phyloP scores from a whole-genome alignment of 163 green algal genomes.

The Coccomyxa subellipsoidea region DNA sequence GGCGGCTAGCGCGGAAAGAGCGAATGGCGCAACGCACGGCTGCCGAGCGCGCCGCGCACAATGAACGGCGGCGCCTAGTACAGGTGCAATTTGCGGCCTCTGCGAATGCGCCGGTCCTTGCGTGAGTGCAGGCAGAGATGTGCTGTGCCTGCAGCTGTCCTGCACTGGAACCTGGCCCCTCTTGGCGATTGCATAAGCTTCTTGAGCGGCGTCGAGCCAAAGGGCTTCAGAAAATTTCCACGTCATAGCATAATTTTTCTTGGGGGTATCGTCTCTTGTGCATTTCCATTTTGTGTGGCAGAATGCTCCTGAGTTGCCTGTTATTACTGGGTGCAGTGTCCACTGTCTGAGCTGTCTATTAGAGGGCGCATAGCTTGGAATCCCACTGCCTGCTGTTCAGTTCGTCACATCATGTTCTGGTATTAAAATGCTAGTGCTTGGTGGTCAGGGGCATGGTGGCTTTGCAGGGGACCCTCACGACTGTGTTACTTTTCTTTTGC shows the following conservation, averaged over 20 bases:
- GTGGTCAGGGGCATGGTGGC: too few species aligned
- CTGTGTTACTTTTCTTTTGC: neutral
- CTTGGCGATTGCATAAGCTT: neutral
- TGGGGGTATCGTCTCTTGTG: too few species aligned
- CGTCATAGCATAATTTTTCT: too few species aligned
- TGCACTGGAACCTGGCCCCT: neutral
- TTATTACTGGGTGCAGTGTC: too few species aligned
- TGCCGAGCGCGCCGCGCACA: neutral
- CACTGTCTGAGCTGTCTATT: too few species aligned
- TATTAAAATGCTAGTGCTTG: too few species aligned
- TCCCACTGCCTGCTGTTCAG: too few species aligned
- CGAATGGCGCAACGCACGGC: constrained; percentile 8
- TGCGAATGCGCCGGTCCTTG: neutral
- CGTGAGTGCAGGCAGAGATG: neutral
- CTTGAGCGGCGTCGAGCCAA: too few species aligned
- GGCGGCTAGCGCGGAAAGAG: constrained; percentile 26
- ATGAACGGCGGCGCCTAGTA: neutral
- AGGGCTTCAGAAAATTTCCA: neutral
- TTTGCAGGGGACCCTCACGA: neutral
- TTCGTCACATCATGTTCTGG: too few species aligned
- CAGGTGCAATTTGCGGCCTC: neutral
- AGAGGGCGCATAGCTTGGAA: too few species aligned
- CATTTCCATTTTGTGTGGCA: too few species aligned
- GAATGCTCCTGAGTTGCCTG: too few species aligned
- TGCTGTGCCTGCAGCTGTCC: neutral